Conservation (phyloP, 169 alveolate species). For the Perkinsus olseni region DNA sequence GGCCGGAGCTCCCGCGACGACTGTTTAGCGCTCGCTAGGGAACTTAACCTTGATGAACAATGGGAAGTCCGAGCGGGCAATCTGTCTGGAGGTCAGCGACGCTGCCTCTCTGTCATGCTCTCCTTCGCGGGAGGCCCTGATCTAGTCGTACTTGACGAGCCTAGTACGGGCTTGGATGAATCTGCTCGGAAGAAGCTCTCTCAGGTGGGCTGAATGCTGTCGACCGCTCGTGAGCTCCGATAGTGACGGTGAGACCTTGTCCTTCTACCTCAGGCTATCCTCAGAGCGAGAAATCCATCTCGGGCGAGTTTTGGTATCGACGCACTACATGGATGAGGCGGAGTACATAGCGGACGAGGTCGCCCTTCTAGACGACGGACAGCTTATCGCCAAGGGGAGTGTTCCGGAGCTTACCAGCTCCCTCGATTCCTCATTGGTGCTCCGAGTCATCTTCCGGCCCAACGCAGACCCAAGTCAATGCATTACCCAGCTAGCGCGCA, state of each 20-base stretch:
- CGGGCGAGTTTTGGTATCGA: not conserved
- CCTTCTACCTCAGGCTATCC: not conserved
- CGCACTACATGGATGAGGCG: not conserved
- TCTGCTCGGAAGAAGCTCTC: not conserved
- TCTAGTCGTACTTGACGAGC: conserved; percentile 68
- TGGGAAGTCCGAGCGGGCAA: conserved; percentile 1
- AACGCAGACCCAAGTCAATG: not conserved
- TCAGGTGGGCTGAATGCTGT: not conserved
- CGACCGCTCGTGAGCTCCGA: not conserved
- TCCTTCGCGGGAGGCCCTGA: conserved; percentile 65
- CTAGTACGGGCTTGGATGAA: conserved; percentile 68
- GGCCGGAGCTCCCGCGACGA: conserved; percentile 22
- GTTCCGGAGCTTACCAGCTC: not conserved
- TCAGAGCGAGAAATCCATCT: not conserved
- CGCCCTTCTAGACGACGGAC: not conserved
- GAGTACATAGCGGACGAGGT: not conserved
- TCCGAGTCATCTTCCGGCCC: not conserved
- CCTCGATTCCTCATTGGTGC: not conserved
- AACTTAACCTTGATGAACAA: not conserved
- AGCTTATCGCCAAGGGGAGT: not conserved
- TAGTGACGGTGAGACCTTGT: not conserved
- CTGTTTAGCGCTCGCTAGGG: not conserved
- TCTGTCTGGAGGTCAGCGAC: conserved; percentile 66
- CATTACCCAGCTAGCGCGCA: not conserved
- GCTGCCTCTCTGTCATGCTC: conserved; percentile 65